Conservation (phyloP, 495 filamentous ascomycete genomes). For the Aspergillus sclerotioniger region DNA sequence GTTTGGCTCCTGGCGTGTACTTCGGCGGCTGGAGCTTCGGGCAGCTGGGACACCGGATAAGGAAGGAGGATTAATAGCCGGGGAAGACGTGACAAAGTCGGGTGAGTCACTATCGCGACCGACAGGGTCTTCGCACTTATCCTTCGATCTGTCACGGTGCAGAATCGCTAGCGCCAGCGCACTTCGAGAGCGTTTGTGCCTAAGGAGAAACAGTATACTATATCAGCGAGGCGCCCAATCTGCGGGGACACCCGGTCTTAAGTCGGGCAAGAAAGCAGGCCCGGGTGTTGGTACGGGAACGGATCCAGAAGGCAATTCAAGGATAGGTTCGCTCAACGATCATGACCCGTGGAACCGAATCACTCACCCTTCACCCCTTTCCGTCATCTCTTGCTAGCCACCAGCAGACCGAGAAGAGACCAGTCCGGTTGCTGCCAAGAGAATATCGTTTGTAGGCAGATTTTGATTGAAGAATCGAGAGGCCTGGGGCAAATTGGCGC, state of each 20-base stretch:
- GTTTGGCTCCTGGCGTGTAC: constrained; percentile 26
- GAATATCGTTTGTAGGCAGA: background rate
- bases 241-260: background rate
- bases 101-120: constrained; percentile 30
- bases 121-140: constrained; percentile 28
- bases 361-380: constrained; percentile 32
- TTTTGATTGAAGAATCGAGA: background rate
- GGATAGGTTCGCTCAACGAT: too few relatives aligned
- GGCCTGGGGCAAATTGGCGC: too few relatives aligned
- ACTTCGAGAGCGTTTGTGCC: constrained; percentile 56
- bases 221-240: constrained; percentile 26
- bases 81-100: constrained; percentile 28
- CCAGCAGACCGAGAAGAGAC: constrained; percentile 4
- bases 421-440: background rate
- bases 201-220: constrained; percentile 23
- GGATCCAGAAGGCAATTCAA: too few relatives aligned
- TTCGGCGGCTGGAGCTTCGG: constrained; percentile 34
- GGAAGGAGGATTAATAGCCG: constrained; percentile 24
- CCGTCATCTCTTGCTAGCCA: constrained; percentile 24
- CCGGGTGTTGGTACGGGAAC: too few relatives aligned
- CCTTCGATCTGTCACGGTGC: constrained; percentile 50
- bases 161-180: constrained; percentile 51
- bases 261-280: background rate
- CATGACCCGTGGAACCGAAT: constrained; percentile 10
- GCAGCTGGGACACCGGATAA: constrained; percentile 23